Evolutionary conservation across 2,329 filamentous ascomycete species (phyloP).

Genomic region (Colletotrichum ledebouriae): DNA sequence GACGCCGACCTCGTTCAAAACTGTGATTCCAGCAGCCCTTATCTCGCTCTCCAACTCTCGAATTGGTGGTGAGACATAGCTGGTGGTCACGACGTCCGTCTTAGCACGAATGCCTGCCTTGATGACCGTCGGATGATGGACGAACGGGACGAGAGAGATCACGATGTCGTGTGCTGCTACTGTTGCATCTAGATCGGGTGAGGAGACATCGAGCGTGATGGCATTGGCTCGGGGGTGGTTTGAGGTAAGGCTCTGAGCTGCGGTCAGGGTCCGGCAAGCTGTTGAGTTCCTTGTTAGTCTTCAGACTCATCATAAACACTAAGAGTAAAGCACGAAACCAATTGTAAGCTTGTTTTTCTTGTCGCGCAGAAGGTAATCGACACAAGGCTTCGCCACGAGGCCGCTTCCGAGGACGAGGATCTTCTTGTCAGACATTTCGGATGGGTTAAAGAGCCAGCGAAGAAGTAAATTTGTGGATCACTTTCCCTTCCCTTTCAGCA

Average conservation of each 20-base stretch:
- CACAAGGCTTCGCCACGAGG: conserved; percentile 43
- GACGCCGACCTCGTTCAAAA: conserved; percentile 80
- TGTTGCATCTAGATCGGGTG: conserved; percentile 39
- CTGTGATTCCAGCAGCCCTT: conserved; percentile 78
- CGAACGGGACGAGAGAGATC: conserved; percentile 46
- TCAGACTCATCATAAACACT: not conserved
- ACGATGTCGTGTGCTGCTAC: conserved; percentile 44
- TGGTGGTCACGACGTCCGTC: conserved; percentile 81
- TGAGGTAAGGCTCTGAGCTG: conserved; percentile 15
- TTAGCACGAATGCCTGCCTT: conserved; percentile 77
- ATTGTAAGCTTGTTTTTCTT: conserved; percentile 40
- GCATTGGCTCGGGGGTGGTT: conserved; percentile 12
- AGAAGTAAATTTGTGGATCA: too few species aligned
- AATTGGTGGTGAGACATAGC: conserved; percentile 80
- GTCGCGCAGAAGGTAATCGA: conserved; percentile 42
- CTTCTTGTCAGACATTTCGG: conserved; percentile 29
- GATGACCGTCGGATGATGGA: conserved; percentile 63
- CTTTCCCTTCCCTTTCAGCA: too few species aligned
- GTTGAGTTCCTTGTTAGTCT: not conserved
- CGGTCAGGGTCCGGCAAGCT: conserved; percentile 40
- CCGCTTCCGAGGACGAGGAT: conserved; percentile 44
- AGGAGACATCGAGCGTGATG: conserved; percentile 43
- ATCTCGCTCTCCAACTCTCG: conserved; percentile 71
- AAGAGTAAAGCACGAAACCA: conserved; percentile 6
- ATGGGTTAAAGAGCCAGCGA: too few species aligned